These are phyloP conservation scores for Pascua guehoae DNA, from an alignment of 1,284 basidiomycete species.

Conservation along the genomic window DNA sequence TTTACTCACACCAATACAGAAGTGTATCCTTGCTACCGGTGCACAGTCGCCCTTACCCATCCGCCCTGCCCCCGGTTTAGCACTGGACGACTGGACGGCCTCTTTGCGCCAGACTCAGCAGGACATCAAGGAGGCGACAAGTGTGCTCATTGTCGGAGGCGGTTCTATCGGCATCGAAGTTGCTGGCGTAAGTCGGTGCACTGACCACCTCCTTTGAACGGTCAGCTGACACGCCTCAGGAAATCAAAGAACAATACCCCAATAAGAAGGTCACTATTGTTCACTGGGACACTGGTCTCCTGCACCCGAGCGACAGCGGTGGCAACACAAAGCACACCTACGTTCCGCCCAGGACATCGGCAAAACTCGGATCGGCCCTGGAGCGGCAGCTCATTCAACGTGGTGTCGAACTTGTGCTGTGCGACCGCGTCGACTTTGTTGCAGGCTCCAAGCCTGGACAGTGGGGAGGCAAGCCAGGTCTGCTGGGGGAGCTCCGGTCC, in stretches of 20 bases:
- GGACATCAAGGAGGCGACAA: constrained; percentile 23
- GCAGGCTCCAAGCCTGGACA: constrained; percentile 17
- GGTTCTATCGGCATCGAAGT: constrained; percentile 53
- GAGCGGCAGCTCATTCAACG: constrained; percentile 35
- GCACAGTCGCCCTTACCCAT: constrained; percentile 42
- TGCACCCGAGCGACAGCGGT: constrained; percentile 24
- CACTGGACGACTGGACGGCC: constrained; percentile 22
- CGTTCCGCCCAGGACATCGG: constrained; percentile 24
- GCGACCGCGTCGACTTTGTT: constrained; percentile 37
- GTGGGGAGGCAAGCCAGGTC: constrained; percentile 36
- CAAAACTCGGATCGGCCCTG: constrained; percentile 37
- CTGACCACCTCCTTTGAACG: background rate
- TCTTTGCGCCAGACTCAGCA: constrained; percentile 22
- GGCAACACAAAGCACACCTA: constrained; percentile 21
- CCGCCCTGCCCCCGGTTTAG: constrained; percentile 30
- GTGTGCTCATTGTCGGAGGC: constrained; percentile 48
- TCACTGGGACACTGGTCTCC: constrained; percentile 28
- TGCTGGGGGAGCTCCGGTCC: constrained; percentile 29
- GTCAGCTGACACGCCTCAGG: constrained; percentile 8
- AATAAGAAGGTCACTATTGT: constrained; percentile 24
- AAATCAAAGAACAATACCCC: constrained; percentile 34
- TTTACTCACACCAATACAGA: constrained; percentile 15
- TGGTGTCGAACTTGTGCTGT: constrained; percentile 46
- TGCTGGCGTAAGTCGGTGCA: constrained; percentile 43
- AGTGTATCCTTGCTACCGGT: constrained; percentile 44